A percentile compares a stretch with the other conserved stretches of the same genome.
Conservation (phyloP, 1,139 yeast species). For the Hanseniaspora uvarum region DNA sequence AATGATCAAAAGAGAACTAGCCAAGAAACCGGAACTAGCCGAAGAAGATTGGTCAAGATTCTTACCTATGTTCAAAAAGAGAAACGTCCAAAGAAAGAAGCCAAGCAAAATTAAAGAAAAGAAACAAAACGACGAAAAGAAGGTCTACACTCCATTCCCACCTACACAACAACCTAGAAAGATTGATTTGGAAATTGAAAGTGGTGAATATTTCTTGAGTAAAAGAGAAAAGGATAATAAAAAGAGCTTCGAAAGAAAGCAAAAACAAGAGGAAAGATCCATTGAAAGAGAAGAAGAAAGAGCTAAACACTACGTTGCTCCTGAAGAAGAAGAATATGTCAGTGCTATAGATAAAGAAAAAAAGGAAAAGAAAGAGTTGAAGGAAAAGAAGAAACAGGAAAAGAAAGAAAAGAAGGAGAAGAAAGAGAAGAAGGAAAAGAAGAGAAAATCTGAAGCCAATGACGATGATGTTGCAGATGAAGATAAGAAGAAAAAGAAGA, state of each 20-base stretch:
- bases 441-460: constrained; percentile 17
- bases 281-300: constrained; percentile 59
- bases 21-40: constrained; percentile 89
- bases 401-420: constrained; percentile 12
- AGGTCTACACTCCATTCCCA: constrained; percentile 96
- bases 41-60: constrained; percentile 96
- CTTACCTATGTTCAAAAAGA: constrained; percentile 92
- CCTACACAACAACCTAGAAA: constrained; percentile 95
- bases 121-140: constrained; percentile 51
- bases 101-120: constrained; percentile 50
- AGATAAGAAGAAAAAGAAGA: constrained; percentile 3
- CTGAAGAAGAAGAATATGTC: constrained; percentile 54
- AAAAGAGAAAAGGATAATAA: constrained; percentile 68
- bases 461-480: constrained; percentile 11
- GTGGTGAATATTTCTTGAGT: constrained; percentile 95
- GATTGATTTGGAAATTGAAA: constrained; percentile 92
- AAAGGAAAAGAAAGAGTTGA: constrained; percentile 12
- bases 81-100: constrained; percentile 88
- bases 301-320: constrained; percentile 72
- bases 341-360: constrained; percentile 11
- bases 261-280: constrained; percentile 62
- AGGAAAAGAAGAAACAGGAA: background rate
- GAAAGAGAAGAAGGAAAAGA: constrained; percentile 1
- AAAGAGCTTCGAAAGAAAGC: constrained; percentile 66
- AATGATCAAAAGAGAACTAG: constrained; percentile 92